phyloP scores from a whole-genome alignment of 75 land plant species.

The Isoetes taiwanensis region DNA sequence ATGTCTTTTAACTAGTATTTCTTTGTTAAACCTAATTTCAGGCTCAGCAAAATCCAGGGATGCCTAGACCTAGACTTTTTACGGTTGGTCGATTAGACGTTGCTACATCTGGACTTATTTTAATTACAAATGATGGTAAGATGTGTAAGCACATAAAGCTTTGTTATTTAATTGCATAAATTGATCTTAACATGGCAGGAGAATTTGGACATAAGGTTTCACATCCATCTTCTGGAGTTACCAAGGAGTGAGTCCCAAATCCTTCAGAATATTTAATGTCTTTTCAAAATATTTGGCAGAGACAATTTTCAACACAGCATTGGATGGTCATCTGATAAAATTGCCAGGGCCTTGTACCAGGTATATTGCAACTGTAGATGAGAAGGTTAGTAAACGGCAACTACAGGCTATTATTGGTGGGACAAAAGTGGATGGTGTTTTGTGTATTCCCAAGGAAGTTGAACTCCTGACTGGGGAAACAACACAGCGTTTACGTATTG shows the following conservation, averaged over 20 bases:
- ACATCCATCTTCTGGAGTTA: slow-evolving; percentile 82
- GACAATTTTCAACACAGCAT: no score
- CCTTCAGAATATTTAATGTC: no score
- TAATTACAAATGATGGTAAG: slow-evolving; percentile 95
- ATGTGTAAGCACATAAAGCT: background rate
- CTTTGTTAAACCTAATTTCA: slow-evolving; percentile 15
- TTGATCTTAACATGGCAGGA: slow-evolving; percentile 51
- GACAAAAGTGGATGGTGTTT: slow-evolving; percentile 57
- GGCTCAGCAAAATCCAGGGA: slow-evolving; percentile 58
- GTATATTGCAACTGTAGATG: slow-evolving; percentile 66
- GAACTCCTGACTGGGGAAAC: slow-evolving; percentile 58
- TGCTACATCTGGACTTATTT: slow-evolving; percentile 88
- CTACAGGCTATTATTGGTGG: slow-evolving; percentile 60
- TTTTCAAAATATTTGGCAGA: no score
- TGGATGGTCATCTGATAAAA: no score
- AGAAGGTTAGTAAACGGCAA: slow-evolving; percentile 46
- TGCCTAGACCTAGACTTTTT: slow-evolving; percentile 71
- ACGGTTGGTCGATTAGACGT: slow-evolving; percentile 99
- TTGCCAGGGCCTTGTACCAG: no score
- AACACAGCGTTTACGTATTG: slow-evolving; percentile 60
- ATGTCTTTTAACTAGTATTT: background rate
- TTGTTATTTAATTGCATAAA: no score
- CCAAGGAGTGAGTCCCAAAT: slow-evolving; percentile 67
- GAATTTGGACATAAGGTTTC: slow-evolving; percentile 84
- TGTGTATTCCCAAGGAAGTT: slow-evolving; percentile 65